Base-by-base conservation (phyloP, 345 rosid genomes). In the Bruguiera sexangula region DNA sequence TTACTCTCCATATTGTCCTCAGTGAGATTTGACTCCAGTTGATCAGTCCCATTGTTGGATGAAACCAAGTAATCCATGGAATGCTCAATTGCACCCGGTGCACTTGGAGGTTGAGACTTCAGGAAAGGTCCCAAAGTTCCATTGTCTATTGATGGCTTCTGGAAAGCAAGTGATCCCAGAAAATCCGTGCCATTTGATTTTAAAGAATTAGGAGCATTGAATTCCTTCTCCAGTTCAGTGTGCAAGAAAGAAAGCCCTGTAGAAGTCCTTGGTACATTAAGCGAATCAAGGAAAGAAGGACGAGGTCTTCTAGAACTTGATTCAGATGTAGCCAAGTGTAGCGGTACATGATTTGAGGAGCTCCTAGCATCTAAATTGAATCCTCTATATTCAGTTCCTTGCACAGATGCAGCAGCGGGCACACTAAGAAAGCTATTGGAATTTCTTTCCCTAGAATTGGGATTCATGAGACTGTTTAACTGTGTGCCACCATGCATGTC, bases 281-380 rank as follows among this genome's bases (percentile, higher is more conserved):
- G 84, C 69, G 96, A 86, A 85, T 92, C 98, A 62, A 92, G 91
- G 79, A 92, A 90, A 59, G 99, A 96, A 34, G 97, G 91, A 46
- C 97, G 90, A 66, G 86, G 80, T 84, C 84, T 90, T 78, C 85
- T 67, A 68, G 82, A 80, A 73, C 48, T 84, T 31, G 87, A 67
- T 73, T 92, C 96, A 81, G 61, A 83, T 74, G 76, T 53, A 52
- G 79, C 79, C 20, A 82, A 54, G 76, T 81, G 6, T 68, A 50
- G 69, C 8, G 87, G 63, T 6, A 76, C 56, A 20, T 73, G 60
- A 75, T 77, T 71, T 20, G 75, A 73, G 62, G 87, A 81, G 83
- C 79, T 85, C 71, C 75, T 79, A 60, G 57, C 56, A 76, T 83
- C 79, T 48, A 81, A 85, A 74, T 62, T 46, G 56, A 60, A 84